These are phyloP conservation scores for Glutinoglossum americanum DNA, from an alignment of 495 filamentous ascomycete species.

Conservation along the genomic window DNA sequence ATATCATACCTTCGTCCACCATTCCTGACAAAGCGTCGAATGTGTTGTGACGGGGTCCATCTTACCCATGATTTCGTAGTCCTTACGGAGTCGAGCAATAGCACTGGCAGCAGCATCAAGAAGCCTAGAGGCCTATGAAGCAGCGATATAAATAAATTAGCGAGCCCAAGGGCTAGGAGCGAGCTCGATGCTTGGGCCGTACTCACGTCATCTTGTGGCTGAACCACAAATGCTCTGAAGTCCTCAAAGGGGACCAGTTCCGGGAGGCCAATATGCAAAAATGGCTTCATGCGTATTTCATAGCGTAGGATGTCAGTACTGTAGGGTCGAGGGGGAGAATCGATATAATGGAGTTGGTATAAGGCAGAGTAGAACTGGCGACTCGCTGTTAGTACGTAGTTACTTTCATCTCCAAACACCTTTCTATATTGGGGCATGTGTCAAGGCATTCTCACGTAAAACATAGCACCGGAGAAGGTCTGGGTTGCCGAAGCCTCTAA, in stretches of 20 bases:
- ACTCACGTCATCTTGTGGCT: neutral
- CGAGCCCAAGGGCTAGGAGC: neutral
- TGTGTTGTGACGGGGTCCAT: slow-evolving; percentile 25
- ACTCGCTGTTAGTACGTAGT: neutral
- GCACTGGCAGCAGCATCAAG: slow-evolving; percentile 38
- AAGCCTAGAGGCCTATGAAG: slow-evolving; percentile 20
- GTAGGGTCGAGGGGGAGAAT: slow-evolving; percentile 41
- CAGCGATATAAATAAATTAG: slow-evolving; percentile 13
- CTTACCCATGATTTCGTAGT: slow-evolving; percentile 37
- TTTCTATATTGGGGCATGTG: neutral
- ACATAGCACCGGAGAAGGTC: slow-evolving; percentile 48
- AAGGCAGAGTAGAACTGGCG: slow-evolving; percentile 42
- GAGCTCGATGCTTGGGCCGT: neutral
- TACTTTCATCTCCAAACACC: neutral
- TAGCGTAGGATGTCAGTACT: slow-evolving; percentile 50
- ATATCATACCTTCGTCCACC: slow-evolving; percentile 10
- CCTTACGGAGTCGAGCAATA: slow-evolving; percentile 37
- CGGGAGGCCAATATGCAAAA: slow-evolving; percentile 44
- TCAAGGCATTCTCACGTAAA: slow-evolving; percentile 17
- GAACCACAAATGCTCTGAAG: slow-evolving; percentile 22
- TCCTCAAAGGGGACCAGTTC: slow-evolving; percentile 45
- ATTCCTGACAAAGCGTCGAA: slow-evolving; percentile 11
- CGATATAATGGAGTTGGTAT: slow-evolving; percentile 34
- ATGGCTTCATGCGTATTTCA: slow-evolving; percentile 80
- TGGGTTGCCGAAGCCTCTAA: slow-evolving; percentile 48